Evolutionary conservation across 768 basidiomycete species (phyloP), one percentile per base, ranked within the genome.

Genomic region (Mycena belliarum): DNA sequence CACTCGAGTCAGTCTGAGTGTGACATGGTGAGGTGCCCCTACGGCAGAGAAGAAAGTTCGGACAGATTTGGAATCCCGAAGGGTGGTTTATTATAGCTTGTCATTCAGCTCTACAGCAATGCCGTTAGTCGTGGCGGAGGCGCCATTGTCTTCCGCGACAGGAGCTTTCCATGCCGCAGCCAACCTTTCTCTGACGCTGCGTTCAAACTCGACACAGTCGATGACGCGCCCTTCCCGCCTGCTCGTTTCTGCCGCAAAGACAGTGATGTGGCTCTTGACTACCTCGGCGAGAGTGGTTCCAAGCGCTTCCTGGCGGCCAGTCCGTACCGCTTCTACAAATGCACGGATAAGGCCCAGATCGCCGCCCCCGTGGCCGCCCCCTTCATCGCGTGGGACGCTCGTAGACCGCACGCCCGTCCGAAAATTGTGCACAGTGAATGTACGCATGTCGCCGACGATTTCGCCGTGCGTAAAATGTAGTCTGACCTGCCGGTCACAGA

Each of bases 391-490:
- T 1, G 91, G 91, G 15, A 63, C 65, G 68, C 81, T 75, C 3
- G 59, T 70, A 43, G 73, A 83, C 47, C 72, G 76, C 40, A 66
- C 71, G 23, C 77, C 72, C 41, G 82, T 84, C 53, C 84, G 79
- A 73, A 94, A 95, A 72, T 94, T 85, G 21, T 83, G 87, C 20
- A 91, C 84, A 15, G 85, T 90, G 67, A 89, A 93, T 12, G 73
- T 79, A 16, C 55, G 71, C 91, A 92, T 92, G 70, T 95, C 83
- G 25, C 93, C 93, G n/a, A 94, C 79, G 49, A 95, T 86, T 73
- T 95, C 93, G 6, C 93, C 93, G 55, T 91, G 82, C 3, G 87
- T 86, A 65, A 95, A 95, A 69, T 95, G 92, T 67, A 94, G 75
- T 15, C 90, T 82, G 6, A 89, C 87, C 66, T 91, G 86, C n/a